A percentile compares a stretch with the other conserved stretches of the same genome.
Conservation (phyloP, 2,329 filamentous ascomycete species). For the Aspergillus sp. region DNA sequence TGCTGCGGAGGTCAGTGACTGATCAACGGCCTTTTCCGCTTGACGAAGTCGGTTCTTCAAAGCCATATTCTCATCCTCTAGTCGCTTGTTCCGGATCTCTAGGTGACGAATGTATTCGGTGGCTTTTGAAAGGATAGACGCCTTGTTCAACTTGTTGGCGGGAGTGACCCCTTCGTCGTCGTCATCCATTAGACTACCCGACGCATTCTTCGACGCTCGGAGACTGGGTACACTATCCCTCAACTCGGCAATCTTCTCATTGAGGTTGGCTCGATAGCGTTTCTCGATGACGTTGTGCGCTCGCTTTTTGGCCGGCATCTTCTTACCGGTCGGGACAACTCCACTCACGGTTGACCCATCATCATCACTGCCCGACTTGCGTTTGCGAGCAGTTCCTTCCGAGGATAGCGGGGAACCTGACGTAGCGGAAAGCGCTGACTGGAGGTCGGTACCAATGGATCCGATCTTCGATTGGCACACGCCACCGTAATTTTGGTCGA, state of each 20-base stretch:
- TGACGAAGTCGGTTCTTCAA: conserved; percentile 81
- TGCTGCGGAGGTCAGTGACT: conserved; percentile 38
- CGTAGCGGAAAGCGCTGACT: conserved; percentile 20
- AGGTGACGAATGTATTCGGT: conserved; percentile 95
- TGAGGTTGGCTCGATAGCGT: conserved; percentile 91
- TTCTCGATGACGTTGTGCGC: conserved; percentile 99
- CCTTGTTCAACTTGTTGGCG: conserved; percentile 94
- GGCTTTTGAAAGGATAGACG: conserved; percentile 92
- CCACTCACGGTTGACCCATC: conserved; percentile 34
- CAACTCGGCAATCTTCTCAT: conserved; percentile 93
- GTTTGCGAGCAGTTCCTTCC: conserved; percentile 56
- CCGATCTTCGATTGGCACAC: conserved; percentile 8
- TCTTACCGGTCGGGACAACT: conserved; percentile 41
- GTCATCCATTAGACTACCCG: conserved; percentile 54
- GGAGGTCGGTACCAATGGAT: conserved; percentile 11
- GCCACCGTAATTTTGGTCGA: conserved; percentile 11
- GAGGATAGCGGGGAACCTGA: conserved; percentile 30
- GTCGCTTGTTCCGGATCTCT: conserved; percentile 82
- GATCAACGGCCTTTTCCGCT: conserved; percentile 63
- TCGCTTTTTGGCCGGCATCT: conserved; percentile 78
- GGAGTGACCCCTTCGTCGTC: conserved; percentile 83
- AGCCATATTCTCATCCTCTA: conserved; percentile 76
- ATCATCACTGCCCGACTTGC: conserved; percentile 67
- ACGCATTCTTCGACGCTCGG: conserved; percentile 67
- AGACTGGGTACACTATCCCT: conserved; percentile 90